phyloP scores from a whole-genome alignment of 345 rosid species.

The Mercurialis annua region DNA sequence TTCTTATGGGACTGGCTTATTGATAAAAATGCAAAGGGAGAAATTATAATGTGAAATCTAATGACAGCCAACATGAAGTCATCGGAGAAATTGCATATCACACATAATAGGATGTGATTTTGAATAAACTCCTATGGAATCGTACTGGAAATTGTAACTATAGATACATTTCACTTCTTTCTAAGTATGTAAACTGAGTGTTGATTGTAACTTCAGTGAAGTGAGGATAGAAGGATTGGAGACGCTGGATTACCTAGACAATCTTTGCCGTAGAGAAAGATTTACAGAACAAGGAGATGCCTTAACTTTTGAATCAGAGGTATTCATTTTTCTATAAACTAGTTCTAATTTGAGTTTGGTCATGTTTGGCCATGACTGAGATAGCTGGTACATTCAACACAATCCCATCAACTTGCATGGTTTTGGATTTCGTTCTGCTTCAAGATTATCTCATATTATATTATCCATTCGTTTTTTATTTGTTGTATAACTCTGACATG shows the following conservation, averaged over 20 bases:
- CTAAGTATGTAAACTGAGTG: no score
- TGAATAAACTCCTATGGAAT: no score
- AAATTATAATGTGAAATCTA: no score
- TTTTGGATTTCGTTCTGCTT: not conserved
- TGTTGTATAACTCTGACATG: not conserved
- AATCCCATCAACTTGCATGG: not conserved
- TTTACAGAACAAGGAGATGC: constrained; percentile 92
- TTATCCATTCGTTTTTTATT: no score
- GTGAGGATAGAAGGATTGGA: constrained; percentile 93
- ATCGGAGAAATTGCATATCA: no score
- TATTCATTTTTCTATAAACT: constrained; percentile 31
- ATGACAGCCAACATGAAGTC: no score
- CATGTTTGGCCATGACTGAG: not conserved
- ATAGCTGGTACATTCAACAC: not conserved
- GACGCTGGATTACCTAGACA: constrained; percentile 85
- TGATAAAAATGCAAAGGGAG: no score
- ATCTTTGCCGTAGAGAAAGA: constrained; percentile 57
- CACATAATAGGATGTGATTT: no score
- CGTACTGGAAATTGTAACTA: no score
- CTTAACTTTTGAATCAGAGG: constrained; percentile 89
- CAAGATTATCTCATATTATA: no score
- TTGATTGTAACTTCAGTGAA: constrained; percentile 53
- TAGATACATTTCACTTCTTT: no score
- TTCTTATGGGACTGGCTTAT: no score
- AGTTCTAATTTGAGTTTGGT: not conserved